phyloP scores from a whole-genome alignment of 805 yeast species.

The Candida hungchunana region DNA sequence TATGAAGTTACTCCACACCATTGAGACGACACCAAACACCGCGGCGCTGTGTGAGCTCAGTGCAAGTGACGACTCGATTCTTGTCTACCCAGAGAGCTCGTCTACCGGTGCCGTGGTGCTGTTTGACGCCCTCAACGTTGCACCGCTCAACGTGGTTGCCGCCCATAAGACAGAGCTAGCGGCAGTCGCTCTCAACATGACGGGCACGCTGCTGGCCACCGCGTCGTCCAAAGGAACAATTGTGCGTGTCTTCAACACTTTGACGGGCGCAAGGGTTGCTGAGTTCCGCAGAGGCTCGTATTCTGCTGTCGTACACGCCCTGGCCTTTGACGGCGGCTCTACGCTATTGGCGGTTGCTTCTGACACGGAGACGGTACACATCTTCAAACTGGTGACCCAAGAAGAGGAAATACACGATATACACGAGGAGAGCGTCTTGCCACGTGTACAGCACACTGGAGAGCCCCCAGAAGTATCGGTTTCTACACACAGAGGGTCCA shows the following conservation, averaged over 20 bases:
- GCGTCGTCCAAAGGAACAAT: conserved; percentile 90
- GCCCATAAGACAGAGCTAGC: conserved; percentile 83
- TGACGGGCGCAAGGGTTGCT: conserved; percentile 47
- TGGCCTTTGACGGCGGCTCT: conserved; percentile 48
- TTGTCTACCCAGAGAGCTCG: conserved; percentile 45
- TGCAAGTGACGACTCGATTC: conserved; percentile 42
- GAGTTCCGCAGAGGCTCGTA: conserved; percentile 83
- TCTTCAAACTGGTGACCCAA: conserved; percentile 43
- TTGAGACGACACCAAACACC: conserved; percentile 51
- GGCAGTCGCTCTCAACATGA: conserved; percentile 60
- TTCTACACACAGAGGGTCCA: no score
- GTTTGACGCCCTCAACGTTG: conserved; percentile 69
- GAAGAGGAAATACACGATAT: no score
- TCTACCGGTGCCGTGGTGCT: conserved; percentile 47
- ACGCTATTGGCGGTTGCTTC: conserved; percentile 52
- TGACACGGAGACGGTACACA: conserved; percentile 62
- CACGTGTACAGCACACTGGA: background rate
- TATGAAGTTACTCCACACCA: conserved; percentile 73
- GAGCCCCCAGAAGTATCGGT: no score
- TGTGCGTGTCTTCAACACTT: conserved; percentile 71
- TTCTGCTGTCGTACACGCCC: conserved; percentile 48
- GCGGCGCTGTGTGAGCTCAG: conserved; percentile 29
- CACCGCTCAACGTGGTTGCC: conserved; percentile 75
- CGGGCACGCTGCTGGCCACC: conserved; percentile 80
- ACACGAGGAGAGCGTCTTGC: background rate